Conservation (phyloP, 345 rosid genomes). For the Eucalyptus cladocalyx region DNA sequence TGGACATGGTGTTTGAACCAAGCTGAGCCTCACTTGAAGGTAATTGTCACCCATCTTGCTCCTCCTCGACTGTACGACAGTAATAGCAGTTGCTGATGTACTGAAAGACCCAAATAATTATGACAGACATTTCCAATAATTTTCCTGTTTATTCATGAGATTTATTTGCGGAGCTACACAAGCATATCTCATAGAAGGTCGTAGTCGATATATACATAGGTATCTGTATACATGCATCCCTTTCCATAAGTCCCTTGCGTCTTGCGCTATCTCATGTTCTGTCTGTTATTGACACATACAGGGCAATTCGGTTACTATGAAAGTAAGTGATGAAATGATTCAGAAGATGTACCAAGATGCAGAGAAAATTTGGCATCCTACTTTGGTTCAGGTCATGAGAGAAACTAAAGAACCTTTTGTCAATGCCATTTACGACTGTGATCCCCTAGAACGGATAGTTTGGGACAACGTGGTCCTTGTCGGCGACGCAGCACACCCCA, state of each 20-base stretch:
- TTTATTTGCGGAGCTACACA: background rate
- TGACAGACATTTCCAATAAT: background rate
- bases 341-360: constrained; percentile 44
- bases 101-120: background rate
- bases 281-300: background rate
- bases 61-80: background rate
- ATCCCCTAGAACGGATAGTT: constrained; percentile 29
- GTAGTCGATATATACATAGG: background rate
- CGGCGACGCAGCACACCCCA: constrained; percentile 85
- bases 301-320: constrained; percentile 56
- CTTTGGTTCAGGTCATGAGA: constrained; percentile 42
- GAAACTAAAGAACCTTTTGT: constrained; percentile 62
- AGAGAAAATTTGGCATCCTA: constrained; percentile 46
- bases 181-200: background rate
- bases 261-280: background rate
- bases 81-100: background rate
- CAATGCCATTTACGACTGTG: constrained; percentile 57
- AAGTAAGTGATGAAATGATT: constrained; percentile 40
- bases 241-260: background rate
- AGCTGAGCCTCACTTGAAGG: constrained; percentile 57
- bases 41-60: background rate
- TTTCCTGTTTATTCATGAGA: background rate
- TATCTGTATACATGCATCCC: background rate
- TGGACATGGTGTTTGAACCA: constrained; percentile 74
- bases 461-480: constrained; percentile 46